Evolutionary conservation across 2,329 filamentous ascomycete genomes (phyloP).

Genomic region (Penicillium brasilianum): DNA sequence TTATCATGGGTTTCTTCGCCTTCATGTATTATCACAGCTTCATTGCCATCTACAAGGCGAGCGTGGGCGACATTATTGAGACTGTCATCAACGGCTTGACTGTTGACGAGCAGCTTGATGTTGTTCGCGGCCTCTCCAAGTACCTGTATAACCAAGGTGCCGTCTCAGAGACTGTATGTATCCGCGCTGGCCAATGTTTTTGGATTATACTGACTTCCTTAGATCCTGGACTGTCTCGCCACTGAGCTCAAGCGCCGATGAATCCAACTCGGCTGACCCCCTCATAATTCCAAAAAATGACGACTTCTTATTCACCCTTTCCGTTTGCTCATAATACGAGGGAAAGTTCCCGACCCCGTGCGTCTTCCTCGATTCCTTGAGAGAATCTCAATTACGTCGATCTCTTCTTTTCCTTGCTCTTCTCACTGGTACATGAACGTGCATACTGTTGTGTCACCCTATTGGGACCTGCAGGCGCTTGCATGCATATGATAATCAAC

Average conservation of each 20-base stretch:
- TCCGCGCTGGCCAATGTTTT: not conserved
- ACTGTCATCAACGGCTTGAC: constrained; percentile 87
- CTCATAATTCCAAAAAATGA: constrained; percentile 14
- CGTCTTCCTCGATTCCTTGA: not conserved
- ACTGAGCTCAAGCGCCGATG: constrained; percentile 43
- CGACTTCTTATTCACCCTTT: constrained; percentile 24
- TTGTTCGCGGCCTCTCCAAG: constrained; percentile 66
- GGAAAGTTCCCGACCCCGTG: constrained; percentile 15
- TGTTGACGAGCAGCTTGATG: constrained; percentile 85
- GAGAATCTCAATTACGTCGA: constrained; percentile 14
- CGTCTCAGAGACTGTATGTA: constrained; percentile 58
- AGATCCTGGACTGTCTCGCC: constrained; percentile 46
- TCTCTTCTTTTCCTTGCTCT: constrained; percentile 16
- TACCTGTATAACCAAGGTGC: constrained; percentile 68
- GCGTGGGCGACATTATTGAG: constrained; percentile 86
- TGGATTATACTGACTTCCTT: constrained; percentile 23
- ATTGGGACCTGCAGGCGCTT: constrained; percentile 21
- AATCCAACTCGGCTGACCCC: constrained; percentile 17
- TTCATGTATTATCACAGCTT: constrained; percentile 99
- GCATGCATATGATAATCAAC: constrained; percentile 23
- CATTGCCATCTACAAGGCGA: constrained; percentile 85
- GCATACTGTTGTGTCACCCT: constrained; percentile 5
- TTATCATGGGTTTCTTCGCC: constrained; percentile 99
- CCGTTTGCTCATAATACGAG: constrained; percentile 19
- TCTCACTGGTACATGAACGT: constrained; percentile 12